Conservation (phyloP, 2,329 filamentous ascomycete genomes). For the Neofusicoccum ribis region DNA sequence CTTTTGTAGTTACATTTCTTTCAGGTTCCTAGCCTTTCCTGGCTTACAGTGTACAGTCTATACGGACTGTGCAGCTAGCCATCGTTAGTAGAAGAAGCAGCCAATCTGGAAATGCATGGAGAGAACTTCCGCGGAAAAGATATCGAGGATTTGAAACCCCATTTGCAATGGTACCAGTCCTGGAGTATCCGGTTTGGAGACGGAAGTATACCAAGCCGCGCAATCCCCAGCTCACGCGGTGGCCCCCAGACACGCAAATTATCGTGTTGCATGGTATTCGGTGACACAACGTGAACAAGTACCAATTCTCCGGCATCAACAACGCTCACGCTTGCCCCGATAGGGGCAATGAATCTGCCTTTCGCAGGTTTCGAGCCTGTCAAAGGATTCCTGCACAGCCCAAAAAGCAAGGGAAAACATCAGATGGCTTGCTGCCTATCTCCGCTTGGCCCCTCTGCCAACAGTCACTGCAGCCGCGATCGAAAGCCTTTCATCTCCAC, state of each 20-base stretch:
- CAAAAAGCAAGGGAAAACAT: neutral
- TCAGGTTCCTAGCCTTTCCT: too few relatives aligned
- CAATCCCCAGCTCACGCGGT: neutral
- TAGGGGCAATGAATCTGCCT: neutral
- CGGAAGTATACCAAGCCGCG: neutral
- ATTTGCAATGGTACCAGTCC: too few relatives aligned
- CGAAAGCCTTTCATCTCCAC: neutral
- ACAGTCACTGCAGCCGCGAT: neutral
- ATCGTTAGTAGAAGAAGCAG: too few relatives aligned
- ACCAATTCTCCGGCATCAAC: neutral
- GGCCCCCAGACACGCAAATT: neutral
- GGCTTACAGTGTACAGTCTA: too few relatives aligned
- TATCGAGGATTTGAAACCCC: too few relatives aligned
- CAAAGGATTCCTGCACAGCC: too few relatives aligned
- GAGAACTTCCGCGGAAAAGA: too few relatives aligned
- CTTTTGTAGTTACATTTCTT: neutral
- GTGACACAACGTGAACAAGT: neutral
- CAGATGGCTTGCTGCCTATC: neutral
- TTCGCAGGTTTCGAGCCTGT: neutral
- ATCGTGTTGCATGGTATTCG: conserved; percentile 1
- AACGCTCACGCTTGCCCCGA: neutral
- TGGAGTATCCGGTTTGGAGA: neutral
- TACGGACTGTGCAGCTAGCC: too few relatives aligned
- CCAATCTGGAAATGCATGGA: too few relatives aligned
- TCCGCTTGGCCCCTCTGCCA: neutral